Percentiles rank a stretch among this genome's conserved stretches.
Evolutionary conservation across 768 basidiomycete genomes (phyloP).

Genomic region (Boletus sp.): DNA sequence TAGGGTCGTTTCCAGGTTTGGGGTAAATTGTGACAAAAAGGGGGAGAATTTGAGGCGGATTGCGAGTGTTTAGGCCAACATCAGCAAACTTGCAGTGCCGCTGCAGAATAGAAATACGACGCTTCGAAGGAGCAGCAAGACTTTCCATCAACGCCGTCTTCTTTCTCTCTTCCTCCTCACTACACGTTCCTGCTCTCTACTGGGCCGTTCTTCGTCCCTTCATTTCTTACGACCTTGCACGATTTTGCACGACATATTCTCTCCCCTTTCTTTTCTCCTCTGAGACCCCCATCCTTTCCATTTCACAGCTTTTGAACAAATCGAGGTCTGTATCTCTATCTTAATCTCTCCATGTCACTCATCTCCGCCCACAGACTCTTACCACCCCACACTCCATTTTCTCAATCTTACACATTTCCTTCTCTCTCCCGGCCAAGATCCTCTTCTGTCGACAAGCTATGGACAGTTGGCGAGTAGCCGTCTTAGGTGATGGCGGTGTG

Average conservation of each 20-base stretch:
- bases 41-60: not conserved
- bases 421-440: conserved; percentile 18
- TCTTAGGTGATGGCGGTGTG: conserved; percentile 95
- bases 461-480: conserved; percentile 95
- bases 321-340: conserved; percentile 29
- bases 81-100: conserved; percentile 27
- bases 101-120: conserved; percentile 35
- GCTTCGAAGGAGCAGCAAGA: conserved; percentile 29
- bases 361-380: conserved; percentile 15
- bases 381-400: conserved; percentile 23
- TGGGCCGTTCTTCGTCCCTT: conserved; percentile 31
- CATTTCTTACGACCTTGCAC: conserved; percentile 62
- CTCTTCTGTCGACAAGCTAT: conserved; percentile 44
- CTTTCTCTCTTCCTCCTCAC: conserved; percentile 25
- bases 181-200: conserved; percentile 25
- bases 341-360: conserved; percentile 20
- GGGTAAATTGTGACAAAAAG: conserved; percentile 19
- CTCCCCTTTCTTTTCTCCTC: conserved; percentile 40
- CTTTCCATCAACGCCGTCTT: conserved; percentile 35
- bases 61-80: conserved; percentile 13
- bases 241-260: conserved; percentile 64
- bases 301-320: conserved; percentile 32
- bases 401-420: conserved; percentile 27
- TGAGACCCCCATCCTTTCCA: conserved; percentile 16
- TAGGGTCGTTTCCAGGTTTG: conserved; percentile 1